Percentiles rank a stretch among this genome's conserved stretches.
Conservation (phyloP, 2,329 filamentous ascomycete genomes). For the Dothidotthia symphoricarpi region DNA sequence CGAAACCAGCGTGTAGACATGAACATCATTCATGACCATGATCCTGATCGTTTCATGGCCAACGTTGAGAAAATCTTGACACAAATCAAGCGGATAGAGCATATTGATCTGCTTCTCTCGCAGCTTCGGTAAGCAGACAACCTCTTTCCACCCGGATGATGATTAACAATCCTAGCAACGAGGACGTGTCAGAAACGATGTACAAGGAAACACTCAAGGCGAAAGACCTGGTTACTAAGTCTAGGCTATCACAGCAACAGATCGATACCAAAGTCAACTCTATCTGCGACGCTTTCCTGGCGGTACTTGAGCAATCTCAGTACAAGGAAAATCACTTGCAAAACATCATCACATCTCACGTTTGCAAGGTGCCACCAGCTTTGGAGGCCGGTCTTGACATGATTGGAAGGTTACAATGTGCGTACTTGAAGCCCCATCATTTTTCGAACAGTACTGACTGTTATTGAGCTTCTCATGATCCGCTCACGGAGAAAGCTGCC, state of each 20-base stretch:
- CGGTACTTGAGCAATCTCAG: conserved; percentile 56
- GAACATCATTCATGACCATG: conserved; percentile 94
- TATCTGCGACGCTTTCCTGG: conserved; percentile 82
- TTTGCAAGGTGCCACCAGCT: conserved; percentile 89
- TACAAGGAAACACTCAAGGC: conserved; percentile 78
- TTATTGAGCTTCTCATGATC: conserved; percentile 40
- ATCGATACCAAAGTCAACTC: conserved; percentile 70
- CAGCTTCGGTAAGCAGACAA: conserved; percentile 63
- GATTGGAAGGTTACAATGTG: conserved; percentile 67
- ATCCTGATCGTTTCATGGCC: conserved; percentile 78
- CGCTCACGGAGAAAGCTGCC: conserved; percentile 78
- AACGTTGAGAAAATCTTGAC: conserved; percentile 76
- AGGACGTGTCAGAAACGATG: conserved; percentile 90
- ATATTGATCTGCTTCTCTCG: conserved; percentile 88
- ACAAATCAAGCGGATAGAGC: conserved; percentile 76
- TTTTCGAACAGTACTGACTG: conserved; percentile 3
- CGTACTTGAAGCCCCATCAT: conserved; percentile 4
- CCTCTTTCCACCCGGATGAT: background rate
- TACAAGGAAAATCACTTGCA: conserved; percentile 67
- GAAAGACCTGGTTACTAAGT: conserved; percentile 20
- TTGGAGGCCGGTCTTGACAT: conserved; percentile 79
- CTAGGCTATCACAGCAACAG: conserved; percentile 18
- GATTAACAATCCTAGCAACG: conserved; percentile 55
- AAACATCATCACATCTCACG: conserved; percentile 90
- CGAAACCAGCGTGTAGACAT: conserved; percentile 93